phyloP scores from a whole-genome alignment of 352 stramenopile species.

The Phytopythium aichiense region DNA sequence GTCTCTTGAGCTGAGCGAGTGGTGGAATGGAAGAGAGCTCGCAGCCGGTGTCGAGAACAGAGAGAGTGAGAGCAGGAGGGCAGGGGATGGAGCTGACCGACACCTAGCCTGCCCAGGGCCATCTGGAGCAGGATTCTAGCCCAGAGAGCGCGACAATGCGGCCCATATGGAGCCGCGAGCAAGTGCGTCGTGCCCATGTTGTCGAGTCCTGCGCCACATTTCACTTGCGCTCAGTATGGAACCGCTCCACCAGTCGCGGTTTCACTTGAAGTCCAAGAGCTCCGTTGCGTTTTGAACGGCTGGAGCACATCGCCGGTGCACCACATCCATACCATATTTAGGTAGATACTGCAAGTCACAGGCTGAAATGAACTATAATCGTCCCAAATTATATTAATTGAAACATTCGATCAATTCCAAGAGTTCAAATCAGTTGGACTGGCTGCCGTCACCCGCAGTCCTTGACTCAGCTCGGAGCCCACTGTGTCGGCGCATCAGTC shows the following conservation, averaged over 20 bases:
- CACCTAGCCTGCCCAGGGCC: neutral
- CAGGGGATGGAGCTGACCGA: neutral
- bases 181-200: neutral
- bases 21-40: constrained; percentile 5
- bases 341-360: too few relatives aligned
- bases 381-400: neutral
- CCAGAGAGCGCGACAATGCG: neutral
- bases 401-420: neutral
- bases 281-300: neutral
- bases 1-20: neutral
- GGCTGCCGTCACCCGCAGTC: neutral
- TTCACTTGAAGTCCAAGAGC: neutral
- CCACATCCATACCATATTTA: neutral
- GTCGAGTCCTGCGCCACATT: neutral
- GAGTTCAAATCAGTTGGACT: neutral
- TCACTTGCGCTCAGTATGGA: neutral
- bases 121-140: neutral
- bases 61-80: neutral
- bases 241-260: neutral
- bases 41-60: neutral
- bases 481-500: neutral
- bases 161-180: neutral
- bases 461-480: neutral
- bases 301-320: constrained; percentile 1
- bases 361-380: too few relatives aligned